Base-by-base conservation (phyloP, 331 rosid genomes). In the Saraca asoca region DNA sequence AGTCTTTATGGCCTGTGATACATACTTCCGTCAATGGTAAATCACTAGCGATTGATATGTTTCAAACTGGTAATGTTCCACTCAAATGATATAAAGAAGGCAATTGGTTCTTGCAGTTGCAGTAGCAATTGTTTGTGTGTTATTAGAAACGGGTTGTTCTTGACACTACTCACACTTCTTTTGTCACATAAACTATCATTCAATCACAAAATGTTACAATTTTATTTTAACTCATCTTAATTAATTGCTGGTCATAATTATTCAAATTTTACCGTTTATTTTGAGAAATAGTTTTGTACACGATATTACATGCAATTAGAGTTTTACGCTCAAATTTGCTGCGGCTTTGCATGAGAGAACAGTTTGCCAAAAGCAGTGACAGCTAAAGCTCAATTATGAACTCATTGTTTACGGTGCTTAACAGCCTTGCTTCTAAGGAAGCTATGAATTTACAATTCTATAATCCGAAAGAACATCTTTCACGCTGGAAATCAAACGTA, bases 381-480 rank as follows among this genome's bases (percentile, higher is more conserved):
- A n/a, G n/a, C n/a, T 9, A 19, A 7, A 57, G 39, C 15, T 38
- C 68, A 38, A 9, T 41, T 7, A 33, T 31, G 8, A 42, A 50
- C 35, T 31, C 29, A 16, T 6, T 48, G 51, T 6, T 16, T 44
- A 7, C 3, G 46, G 5, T 16, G 3, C 58, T 66, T 20, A 51
- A 24, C 33, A 38, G 31, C 38, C 16, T 14, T 44, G 24, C 51
- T 68, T 15, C 35, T 42, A 43, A 52, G 66, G 60, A 61, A 18
- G 34, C 62, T 45, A 55, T 52, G 70, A 45, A 74, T 51, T 63
- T 57, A 37, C 10, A 5, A 58, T 60, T 52, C 49, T 55, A 57
- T 63, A 20, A 65, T 35, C 64, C 43, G 59, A 51, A 69, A 13
- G 7, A 62, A 79, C 39, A 58, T 38, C 51, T 69, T 38, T 48